Evolutionary conservation across 108 stramenopile species (phyloP), one percentile per base, ranked within the genome.

Genomic region (Cyclotella kingstonii): DNA sequence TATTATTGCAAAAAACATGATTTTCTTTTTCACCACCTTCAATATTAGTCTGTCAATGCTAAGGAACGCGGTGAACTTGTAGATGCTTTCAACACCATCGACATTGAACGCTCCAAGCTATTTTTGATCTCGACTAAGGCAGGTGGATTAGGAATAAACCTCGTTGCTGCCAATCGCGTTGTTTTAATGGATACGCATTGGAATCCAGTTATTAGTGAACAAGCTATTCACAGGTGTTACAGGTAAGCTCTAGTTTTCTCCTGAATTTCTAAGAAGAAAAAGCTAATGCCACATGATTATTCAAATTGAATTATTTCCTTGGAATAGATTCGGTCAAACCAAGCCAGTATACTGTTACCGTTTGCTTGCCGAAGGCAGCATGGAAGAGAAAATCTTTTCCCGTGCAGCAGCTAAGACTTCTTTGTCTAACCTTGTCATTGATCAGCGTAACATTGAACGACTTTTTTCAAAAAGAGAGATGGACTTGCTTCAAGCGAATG

Each of bases 311-410:
- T n/a, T n/a, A n/a, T n/a, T n/a, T n/a, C n/a, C n/a, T n/a, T n/a
- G n/a, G n/a, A n/a, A n/a, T 44, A 70, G 89, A 12, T 86, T 80
- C 52, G 88, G 88, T 11, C 85, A 90, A 56, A 55, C 60, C 11
- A 84, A 84, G 49, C 63, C 78, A 34, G 83, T 83, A 25, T 87
- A 70, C 49, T 79, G 68, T 27, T 91, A 91, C 55, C 64, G 84
- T 9, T 74, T 91, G 14, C 68, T 91, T n/a, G 78, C 84, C 2
- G 82, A 91, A 63, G 86, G 86, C 1, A 73, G 82, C 6, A 84
- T 84, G 76, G 90, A 91, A 61, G 83, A 87, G 46, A 91, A 91
- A 47, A 77, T 91, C 14, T 91, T 84, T 56, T 67, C 65, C 21
- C 66, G 90, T 19, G 68, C 81, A 21, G 81, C 83, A 8, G 73